A percentile compares a stretch with the other conserved stretches of the same genome.
These are phyloP conservation scores for Suhomyces anneliseae DNA, from an alignment of 1,139 yeast genomes.

Conservation along the genomic window DNA sequence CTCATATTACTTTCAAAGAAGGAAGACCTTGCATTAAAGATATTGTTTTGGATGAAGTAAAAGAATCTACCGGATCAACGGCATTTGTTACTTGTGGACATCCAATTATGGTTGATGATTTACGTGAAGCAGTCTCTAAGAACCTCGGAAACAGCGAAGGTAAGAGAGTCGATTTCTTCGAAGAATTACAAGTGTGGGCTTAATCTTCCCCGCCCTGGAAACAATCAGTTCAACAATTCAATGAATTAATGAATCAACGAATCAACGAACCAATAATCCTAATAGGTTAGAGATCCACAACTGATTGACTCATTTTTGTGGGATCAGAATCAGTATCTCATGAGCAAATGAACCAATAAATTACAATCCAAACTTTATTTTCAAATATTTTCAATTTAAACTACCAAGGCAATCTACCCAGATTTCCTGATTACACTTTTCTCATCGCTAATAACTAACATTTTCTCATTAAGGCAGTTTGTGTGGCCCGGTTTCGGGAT, in stretches of 20 bases:
- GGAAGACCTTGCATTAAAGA: conserved; percentile 33
- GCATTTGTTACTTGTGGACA: conserved; percentile 52
- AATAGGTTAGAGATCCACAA: no score
- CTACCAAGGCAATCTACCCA: no score
- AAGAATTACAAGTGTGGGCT: conserved; percentile 46
- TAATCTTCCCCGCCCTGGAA: conserved; percentile 9
- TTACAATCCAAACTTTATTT: no score
- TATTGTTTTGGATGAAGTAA: conserved; percentile 25
- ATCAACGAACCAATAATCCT: no score
- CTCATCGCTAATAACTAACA: no score
- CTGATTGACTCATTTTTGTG: no score
- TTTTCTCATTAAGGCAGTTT: neutral
- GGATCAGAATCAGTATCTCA: no score
- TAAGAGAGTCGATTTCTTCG: conserved; percentile 38
- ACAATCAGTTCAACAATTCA: no score
- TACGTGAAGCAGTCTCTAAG: conserved; percentile 8
- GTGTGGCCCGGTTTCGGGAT: neutral
- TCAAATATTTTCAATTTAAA: no score
- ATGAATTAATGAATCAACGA: no score
- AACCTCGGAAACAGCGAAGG: conserved; percentile 11
- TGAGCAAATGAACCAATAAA: no score
- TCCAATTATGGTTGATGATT: conserved; percentile 50
- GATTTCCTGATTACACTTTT: no score
- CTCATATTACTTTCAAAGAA: conserved; percentile 23
- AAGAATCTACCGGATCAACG: conserved; percentile 27